Evolutionary conservation across 1,284 basidiomycete genomes (phyloP).

Genomic region (Pisolithus thermaeus): DNA sequence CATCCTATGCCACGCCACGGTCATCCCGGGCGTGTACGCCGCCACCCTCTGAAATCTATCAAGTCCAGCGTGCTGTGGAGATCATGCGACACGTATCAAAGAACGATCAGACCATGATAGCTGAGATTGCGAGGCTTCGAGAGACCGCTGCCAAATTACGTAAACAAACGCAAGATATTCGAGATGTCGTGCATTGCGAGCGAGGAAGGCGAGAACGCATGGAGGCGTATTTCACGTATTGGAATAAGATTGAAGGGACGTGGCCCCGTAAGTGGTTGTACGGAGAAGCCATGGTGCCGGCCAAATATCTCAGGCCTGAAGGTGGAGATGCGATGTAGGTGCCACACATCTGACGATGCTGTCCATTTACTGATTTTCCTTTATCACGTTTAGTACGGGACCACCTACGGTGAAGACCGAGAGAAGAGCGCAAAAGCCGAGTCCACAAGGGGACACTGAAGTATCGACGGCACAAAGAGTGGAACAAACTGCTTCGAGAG

Average conservation of each 20-base stretch:
- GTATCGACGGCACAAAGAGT: too few relatives aligned
- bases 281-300: constrained; percentile 2
- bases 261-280: constrained; percentile 24
- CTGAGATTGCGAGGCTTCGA: constrained; percentile 7
- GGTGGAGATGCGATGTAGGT: not conserved
- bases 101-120: constrained; percentile 13
- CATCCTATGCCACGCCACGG: constrained; percentile 18
- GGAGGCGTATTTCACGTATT: constrained; percentile 24
- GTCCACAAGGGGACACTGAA: too few relatives aligned
- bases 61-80: constrained; percentile 19
- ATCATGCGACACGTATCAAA: constrained; percentile 23
- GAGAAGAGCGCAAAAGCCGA: not conserved
- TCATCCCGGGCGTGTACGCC: constrained; percentile 22
- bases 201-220: constrained; percentile 23
- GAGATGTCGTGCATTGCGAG: constrained; percentile 20
- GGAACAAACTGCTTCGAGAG: too few relatives aligned
- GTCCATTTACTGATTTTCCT: not conserved
- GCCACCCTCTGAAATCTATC: constrained; percentile 8
- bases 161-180: constrained; percentile 18
- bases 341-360: not conserved
- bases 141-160: constrained; percentile 16
- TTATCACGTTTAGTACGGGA: not conserved
- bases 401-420: not conserved
- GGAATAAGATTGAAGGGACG: constrained; percentile 18
- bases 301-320: not conserved